Conservation (phyloP, 768 basidiomycete genomes). For the Lyophyllum decastes region DNA sequence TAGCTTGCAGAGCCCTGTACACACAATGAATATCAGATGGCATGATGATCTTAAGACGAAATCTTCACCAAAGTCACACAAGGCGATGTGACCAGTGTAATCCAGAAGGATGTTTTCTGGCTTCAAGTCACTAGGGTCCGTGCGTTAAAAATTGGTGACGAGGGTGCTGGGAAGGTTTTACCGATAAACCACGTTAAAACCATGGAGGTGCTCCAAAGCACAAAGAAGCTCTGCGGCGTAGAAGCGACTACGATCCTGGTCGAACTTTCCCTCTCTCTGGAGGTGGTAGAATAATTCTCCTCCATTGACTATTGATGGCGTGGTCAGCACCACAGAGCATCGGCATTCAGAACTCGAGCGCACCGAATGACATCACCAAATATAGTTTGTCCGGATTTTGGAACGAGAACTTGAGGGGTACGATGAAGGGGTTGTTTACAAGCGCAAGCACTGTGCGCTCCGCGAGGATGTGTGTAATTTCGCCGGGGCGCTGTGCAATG, state of each 20-base stretch:
- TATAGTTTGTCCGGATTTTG: slow-evolving; percentile 98
- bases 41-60: neutral
- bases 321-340: slow-evolving; percentile 1
- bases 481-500: slow-evolving; percentile 93
- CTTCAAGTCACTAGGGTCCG: slow-evolving; percentile 75
- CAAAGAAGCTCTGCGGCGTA: slow-evolving; percentile 97
- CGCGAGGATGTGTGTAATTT: slow-evolving; percentile 97
- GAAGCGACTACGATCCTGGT: slow-evolving; percentile 90
- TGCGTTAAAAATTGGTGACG: neutral
- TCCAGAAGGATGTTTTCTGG: slow-evolving; percentile 98
- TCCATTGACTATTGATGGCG: slow-evolving; percentile 71
- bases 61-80: slow-evolving; percentile 90
- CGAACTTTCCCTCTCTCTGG: slow-evolving; percentile 95
- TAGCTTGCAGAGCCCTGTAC: slow-evolving; percentile 79
- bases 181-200: slow-evolving; percentile 99
- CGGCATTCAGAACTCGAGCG: slow-evolving; percentile 24
- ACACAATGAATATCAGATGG: neutral
- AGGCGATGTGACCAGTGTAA: slow-evolving; percentile 96
- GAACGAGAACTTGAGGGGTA: slow-evolving; percentile 98
- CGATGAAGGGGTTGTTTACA: slow-evolving; percentile 99
- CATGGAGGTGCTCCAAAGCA: slow-evolving; percentile 93
- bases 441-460: slow-evolving; percentile 96
- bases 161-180: slow-evolving; percentile 30
- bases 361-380: slow-evolving; percentile 94
- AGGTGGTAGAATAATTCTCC: slow-evolving; percentile 98